Evolutionary conservation across 2,329 filamentous ascomycete genomes (phyloP), one percentile per base, ranked within the genome.

Genomic region (Aspergillus fischeri): DNA sequence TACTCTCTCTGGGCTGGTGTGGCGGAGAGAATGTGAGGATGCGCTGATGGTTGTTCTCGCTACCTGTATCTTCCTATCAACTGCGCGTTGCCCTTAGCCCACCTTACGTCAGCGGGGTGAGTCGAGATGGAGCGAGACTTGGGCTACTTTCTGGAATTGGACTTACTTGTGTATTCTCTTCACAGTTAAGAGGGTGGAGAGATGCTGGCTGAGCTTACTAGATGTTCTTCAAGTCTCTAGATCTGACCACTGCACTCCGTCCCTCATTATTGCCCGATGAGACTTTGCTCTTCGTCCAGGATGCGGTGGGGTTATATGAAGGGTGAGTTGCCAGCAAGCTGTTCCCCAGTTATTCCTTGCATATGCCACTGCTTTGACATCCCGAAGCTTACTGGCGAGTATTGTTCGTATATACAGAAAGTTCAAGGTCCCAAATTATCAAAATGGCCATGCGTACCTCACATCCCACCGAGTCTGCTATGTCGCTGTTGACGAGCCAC

Each of bases 401-500:
- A 58, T 38, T 38, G 32, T 48, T 53, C 58, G 41, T 67, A 52
- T 20, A 38, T 51, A 51, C 54, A 96, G 92, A 66, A 97, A 97
- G 79, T 94, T 88, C 80, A 99, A 99, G 79, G 88, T 99, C 54
- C 89, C 91, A 38, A 87, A 92, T 70, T 91, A 95, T 64, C 94
- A 99, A 73, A 91, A 96, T 78, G 94, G 94, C 52, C 92, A 97
- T 78, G 91, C 94, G 55, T 99, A 99, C 73, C 76, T 99, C 75
- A 99, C 94, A 20, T 96, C 94, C 8, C 93, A 97, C 75, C 89
- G 94, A 53, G 86, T 91, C 60, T 99, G 93, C 79, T 99, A 97
- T 72, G 90, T 99, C 62, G 92, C 97, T 70, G 89, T 92, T 68
- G 83, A 86, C 32, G 89, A 97, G 62, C 92, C 94, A 17, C 85